Base-by-base conservation (phyloP, 208 protist genomes). In the Lotmaria passim region DNA sequence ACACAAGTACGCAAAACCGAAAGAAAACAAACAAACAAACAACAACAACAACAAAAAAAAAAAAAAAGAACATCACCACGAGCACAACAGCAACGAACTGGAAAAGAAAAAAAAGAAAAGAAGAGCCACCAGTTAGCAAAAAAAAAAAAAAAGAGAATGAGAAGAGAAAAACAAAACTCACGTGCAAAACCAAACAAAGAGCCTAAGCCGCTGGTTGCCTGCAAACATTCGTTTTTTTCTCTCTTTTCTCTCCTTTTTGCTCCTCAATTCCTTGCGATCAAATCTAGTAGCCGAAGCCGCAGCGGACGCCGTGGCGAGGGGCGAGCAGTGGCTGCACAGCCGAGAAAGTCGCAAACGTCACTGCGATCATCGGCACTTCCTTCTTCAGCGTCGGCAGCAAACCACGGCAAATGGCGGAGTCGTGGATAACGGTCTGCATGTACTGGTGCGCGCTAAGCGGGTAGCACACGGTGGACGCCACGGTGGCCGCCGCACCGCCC, bases 371-470 rank as follows among this genome's bases (percentile, higher is more conserved):
- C 44, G 92, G 92, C 34, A 96, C 86, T 69, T 96, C 89, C 83
- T 96, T 96, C 53, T 73, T 28, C 53, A 96, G 41, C 31, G 87
- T 94, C 15, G 87, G 78, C 24, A 81, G 17, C 7, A 96, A 76
- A 1, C 92, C 92, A 15, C 92, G 86, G 71, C 92, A 96, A 33
- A 96, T 76, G 28, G 92, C 86, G 2, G 92, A 96, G 67, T 96
- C 92, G 69, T 96, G 81, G 66, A 96, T 96, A 23, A 96, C 89
- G 4, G 92, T 96, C 62, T 96, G 92, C 70, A 94, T 81, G 69
- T 96, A 96, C 58, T 78, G 75, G 62, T 95, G 89, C 19, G 92
- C 92, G 60, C 86, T 93, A 59, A 87, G 76, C 7, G 92, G 92
- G 69, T 96, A 96, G 68, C 87, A 95, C 26, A 94, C 69, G n/a